Evolutionary conservation across 805 yeast genomes (phyloP), one percentile per base, ranked within the genome.

Genomic region (Yarrowia sp.): DNA sequence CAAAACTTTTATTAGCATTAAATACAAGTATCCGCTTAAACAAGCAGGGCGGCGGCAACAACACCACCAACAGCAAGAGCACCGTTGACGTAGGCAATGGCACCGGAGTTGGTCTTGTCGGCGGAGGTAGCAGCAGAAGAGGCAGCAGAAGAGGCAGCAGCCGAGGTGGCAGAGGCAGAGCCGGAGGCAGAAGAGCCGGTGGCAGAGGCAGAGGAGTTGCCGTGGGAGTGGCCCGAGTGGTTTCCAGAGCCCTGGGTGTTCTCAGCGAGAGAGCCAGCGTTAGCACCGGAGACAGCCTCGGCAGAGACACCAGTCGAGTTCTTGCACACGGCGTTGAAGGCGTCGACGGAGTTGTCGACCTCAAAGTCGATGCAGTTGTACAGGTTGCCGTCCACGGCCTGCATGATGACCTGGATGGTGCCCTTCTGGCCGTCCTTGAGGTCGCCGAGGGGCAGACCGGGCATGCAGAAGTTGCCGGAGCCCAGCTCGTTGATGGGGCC

Each of bases 361-460:
- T 63, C 47, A 42, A 69, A 62, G 38, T 70, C 72, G 21, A 70
- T 67, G 41, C 72, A 69, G 47, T 69, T 69, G 67, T 68, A 69
- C 25, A 69, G 67, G 41, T 68, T 63, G 8, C 72, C 72, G 39
- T 69, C 72, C 24, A 63, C 68, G 18, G 69, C 64, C 49, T 39
- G 38, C 63, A 61, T 63, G 58, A 63, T 64, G 51, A 69, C 68
- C 66, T 69, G 72, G 35, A 69, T 61, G 53, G 72, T 69, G 29
- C 67, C 70, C 46, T 67, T 66, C 25, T 63, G 35, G 27, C 69
- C 69, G 42, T 65, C 59, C 22, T 61, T 22, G 21, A 64, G 61
- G n/a, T 46, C 42, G 7, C 29, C 33, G 31, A 65, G 24, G 12
- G 44, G 18, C 25, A 69, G 66, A 10, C 39, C 56, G 19, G 69